Percentiles rank a stretch among this genome's conserved stretches.
These are phyloP conservation scores for Fraxinus dipetala DNA, from an alignment of 305 asterid species.

Conservation along the genomic window DNA sequence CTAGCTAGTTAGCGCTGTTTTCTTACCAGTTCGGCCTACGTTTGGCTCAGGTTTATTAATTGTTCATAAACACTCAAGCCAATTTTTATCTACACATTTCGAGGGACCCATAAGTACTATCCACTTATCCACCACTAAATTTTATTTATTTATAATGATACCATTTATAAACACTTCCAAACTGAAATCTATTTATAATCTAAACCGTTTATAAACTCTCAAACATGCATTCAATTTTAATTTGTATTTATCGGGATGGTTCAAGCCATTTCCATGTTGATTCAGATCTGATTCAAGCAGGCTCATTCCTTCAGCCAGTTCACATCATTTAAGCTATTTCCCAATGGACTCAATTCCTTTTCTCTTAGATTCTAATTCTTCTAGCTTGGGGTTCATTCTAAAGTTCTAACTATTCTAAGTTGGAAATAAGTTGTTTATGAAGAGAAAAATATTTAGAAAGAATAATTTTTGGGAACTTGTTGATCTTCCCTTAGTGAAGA, in stretches of 20 bases:
- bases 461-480: neutral
- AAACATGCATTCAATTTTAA: neutral
- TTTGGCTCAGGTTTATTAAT: neutral
- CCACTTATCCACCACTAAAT: neutral
- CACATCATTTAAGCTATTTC: neutral
- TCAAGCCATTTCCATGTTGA: neutral
- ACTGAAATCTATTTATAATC: neutral
- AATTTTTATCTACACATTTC: neutral
- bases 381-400: neutral
- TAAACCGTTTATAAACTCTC: neutral
- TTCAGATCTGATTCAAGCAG: neutral
- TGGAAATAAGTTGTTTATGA: neutral
- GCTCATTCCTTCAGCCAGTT: neutral
- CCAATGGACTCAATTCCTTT: neutral
- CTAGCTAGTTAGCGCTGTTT: neutral
- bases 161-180: neutral
- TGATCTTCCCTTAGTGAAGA: neutral
- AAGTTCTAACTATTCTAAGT: neutral
- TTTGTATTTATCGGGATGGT: neutral
- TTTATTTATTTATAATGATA: neutral
- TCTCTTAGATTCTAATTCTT: neutral
- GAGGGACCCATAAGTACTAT: neutral
- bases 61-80: neutral
- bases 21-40: neutral
- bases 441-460: neutral